phyloP scores from a whole-genome alignment of 2,329 filamentous ascomycete genomes.

The Metarhizium anisopliae region DNA sequence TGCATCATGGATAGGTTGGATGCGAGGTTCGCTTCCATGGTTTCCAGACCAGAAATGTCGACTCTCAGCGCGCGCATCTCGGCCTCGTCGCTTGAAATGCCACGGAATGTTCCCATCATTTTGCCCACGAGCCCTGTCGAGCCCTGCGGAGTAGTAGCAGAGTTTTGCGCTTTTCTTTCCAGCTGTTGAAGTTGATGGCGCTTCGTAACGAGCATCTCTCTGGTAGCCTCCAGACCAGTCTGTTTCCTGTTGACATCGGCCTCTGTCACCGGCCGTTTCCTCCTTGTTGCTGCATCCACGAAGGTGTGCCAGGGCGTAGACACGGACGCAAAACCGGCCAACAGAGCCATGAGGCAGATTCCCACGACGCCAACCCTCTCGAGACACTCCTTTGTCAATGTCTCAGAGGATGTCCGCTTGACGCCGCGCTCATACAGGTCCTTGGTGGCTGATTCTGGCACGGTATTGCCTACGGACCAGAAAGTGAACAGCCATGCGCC shows the following conservation, averaged over 20 bases:
- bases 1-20: constrained; percentile 56
- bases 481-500: constrained; percentile 62
- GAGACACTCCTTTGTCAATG: constrained; percentile 44
- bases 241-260: constrained; percentile 69
- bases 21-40: constrained; percentile 66
- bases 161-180: constrained; percentile 44
- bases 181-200: constrained; percentile 62
- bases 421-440: constrained; percentile 7
- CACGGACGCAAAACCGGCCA: constrained; percentile 86
- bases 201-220: constrained; percentile 71
- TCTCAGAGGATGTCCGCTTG: constrained; percentile 22
- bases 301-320: constrained; percentile 82
- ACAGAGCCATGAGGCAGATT: constrained; percentile 74
- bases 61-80: constrained; percentile 57
- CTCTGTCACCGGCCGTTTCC: constrained; percentile 56
- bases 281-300: constrained; percentile 44
- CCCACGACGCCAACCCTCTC: constrained; percentile 75
- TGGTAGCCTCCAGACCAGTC: constrained; percentile 67
- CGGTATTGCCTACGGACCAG: constrained; percentile 63
- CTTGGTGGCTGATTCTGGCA: constrained; percentile 29
- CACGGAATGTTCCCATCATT: constrained; percentile 62
- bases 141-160: constrained; percentile 28
- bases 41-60: constrained; percentile 71
- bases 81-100: constrained; percentile 48
- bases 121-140: constrained; percentile 57